Evolutionary conservation across 2,329 filamentous ascomycete species (phyloP).

Genomic region (Diaporthe batatas): DNA sequence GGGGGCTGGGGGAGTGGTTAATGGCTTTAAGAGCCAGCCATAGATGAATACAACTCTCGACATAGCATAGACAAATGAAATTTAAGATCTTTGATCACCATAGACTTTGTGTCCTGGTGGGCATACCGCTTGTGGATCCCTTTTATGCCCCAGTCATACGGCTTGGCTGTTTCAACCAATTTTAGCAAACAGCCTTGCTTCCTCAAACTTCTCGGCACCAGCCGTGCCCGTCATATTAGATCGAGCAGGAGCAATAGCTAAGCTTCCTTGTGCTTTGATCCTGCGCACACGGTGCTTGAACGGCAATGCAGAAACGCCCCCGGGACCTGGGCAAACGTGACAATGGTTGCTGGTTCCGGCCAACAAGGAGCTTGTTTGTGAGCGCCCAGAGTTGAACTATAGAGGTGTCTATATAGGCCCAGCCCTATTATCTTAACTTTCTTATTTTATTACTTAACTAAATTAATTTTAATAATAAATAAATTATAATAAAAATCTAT

Average conservation of each 20-base stretch:
- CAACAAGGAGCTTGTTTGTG: background rate
- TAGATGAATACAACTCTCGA: constrained; percentile 8
- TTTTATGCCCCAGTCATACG: background rate
- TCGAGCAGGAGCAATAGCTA: background rate
- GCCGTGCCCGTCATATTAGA: background rate
- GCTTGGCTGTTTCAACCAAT: constrained; percentile 30
- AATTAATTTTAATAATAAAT: too few relatives aligned
- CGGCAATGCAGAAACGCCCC: background rate
- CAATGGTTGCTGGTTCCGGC: background rate
- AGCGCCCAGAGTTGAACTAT: background rate
- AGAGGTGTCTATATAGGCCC: background rate
- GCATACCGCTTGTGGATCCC: background rate
- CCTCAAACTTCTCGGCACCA: constrained; percentile 12
- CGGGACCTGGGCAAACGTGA: background rate
- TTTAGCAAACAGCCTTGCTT: constrained; percentile 16
- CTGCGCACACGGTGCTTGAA: background rate
- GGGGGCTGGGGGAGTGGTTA: background rate
- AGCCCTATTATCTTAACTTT: too few relatives aligned
- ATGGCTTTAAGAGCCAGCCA: background rate
- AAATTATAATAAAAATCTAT: too few relatives aligned
- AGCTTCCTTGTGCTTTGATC: background rate
- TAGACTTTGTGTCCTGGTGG: background rate
- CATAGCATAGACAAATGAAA: constrained; percentile 17
- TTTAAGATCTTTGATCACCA: background rate
- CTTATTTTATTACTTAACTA: too few relatives aligned